A percentile compares a stretch with the other conserved stretches of the same genome.
phyloP scores from a whole-genome alignment of 371 early-diverging fungal species.

The Circinella umbellata region DNA sequence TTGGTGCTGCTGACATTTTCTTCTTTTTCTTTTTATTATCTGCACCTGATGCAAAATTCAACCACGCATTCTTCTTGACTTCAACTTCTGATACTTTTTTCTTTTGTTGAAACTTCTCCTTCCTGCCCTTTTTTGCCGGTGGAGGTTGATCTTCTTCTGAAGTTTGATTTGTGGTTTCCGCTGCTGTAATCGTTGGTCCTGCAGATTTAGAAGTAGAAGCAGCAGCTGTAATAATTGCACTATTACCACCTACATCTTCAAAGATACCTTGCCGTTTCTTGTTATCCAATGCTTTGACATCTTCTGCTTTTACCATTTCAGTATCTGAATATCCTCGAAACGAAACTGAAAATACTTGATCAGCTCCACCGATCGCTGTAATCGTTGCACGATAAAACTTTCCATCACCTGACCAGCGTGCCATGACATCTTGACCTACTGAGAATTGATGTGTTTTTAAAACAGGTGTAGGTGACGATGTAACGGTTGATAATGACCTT shows the following conservation, averaged over 20 bases:
- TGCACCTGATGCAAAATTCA: constrained; percentile 70
- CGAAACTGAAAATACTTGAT: constrained; percentile 70
- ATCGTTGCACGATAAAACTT: constrained; percentile 71
- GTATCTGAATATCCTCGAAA: constrained; percentile 63
- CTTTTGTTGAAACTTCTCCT: constrained; percentile 11
- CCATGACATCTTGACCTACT: constrained; percentile 65
- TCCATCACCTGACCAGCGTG: constrained; percentile 54
- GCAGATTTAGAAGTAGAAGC: constrained; percentile 18
- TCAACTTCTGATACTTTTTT: constrained; percentile 69
- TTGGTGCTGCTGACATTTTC: constrained; percentile 35
- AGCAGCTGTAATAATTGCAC: constrained; percentile 18
- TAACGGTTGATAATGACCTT: constrained; percentile 1
- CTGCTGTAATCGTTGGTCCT: constrained; percentile 21
- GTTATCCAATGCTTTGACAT: constrained; percentile 54
- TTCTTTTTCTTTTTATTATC: constrained; percentile 55
- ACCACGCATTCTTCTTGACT: constrained; percentile 81
- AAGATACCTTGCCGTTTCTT: constrained; percentile 50
- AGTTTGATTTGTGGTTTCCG: constrained; percentile 42
- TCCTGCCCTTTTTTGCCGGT: background rate
- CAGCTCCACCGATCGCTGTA: constrained; percentile 66
- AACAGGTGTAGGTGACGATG: constrained; percentile 19
- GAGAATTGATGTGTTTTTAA: constrained; percentile 35
- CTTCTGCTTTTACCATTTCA: constrained; percentile 63
- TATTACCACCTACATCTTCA: constrained; percentile 30
- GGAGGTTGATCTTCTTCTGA: constrained; percentile 1